A percentile compares a stretch with the other conserved stretches of the same genome.
phyloP scores from a whole-genome alignment of 176 grass and related monocot genomes.

The Leersia perrieri region DNA sequence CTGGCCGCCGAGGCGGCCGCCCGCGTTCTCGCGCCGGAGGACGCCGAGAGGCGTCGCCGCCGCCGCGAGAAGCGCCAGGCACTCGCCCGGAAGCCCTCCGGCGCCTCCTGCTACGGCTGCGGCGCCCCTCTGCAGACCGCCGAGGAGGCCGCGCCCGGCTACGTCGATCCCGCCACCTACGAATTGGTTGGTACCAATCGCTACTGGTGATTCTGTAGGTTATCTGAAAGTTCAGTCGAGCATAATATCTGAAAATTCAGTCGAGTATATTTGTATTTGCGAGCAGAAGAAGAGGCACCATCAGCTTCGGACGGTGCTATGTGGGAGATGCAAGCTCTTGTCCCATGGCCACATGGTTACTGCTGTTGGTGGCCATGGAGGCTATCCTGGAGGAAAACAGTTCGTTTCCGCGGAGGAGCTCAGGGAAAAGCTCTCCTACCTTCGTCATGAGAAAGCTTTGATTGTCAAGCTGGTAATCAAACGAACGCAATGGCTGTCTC shows the following conservation, averaged over 20 bases:
- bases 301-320: conserved; percentile 72
- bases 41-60: conserved; percentile 37
- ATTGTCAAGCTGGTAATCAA: conserved; percentile 72
- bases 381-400: conserved; percentile 89
- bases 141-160: conserved; percentile 67
- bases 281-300: conserved; percentile 84
- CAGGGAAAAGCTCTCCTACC: conserved; percentile 71
- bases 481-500: neutral
- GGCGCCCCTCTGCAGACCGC: conserved; percentile 80
- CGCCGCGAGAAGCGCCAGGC: conserved; percentile 55
- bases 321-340: conserved; percentile 74
- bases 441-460: conserved; percentile 71
- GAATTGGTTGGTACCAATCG: conserved; percentile 48
- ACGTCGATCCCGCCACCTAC: conserved; percentile 62
- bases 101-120: conserved; percentile 77
- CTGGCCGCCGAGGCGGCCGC: conserved; percentile 43
- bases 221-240: too few relatives aligned
- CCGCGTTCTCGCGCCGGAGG: conserved; percentile 31
- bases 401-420: conserved; percentile 73
- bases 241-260: too few relatives aligned
- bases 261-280: too few relatives aligned
- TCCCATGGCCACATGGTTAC: conserved; percentile 89
- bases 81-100: conserved; percentile 31
- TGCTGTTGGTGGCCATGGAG: conserved; percentile 90
- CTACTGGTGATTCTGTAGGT: too few relatives aligned